phyloP scores from a whole-genome alignment of 2,329 filamentous ascomycete genomes.

The Aspergillus brunneoviolaceus region DNA sequence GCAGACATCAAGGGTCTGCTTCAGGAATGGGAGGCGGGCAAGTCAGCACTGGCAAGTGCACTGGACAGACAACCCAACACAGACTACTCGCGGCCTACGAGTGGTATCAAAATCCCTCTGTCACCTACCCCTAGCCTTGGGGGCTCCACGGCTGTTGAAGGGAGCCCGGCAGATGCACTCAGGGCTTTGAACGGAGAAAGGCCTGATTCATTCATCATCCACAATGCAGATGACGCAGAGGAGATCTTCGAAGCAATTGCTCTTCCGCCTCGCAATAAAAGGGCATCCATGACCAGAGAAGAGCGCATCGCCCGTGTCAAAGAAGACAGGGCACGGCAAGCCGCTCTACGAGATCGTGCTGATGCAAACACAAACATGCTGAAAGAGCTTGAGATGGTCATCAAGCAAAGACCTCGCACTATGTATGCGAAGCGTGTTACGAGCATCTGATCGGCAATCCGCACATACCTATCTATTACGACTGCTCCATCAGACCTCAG shows the following conservation, averaged over 20 bases:
- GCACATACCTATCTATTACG: neutral
- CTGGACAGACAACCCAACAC: slow-evolving; percentile 74
- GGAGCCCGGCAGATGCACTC: slow-evolving; percentile 67
- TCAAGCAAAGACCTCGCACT: slow-evolving; percentile 56
- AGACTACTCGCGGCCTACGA: slow-evolving; percentile 57
- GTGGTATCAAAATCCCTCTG: slow-evolving; percentile 43
- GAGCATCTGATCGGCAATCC: slow-evolving; percentile 37
- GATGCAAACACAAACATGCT: slow-evolving; percentile 89
- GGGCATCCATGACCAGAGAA: slow-evolving; percentile 72
- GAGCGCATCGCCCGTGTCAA: slow-evolving; percentile 85
- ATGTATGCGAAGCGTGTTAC: slow-evolving; percentile 44
- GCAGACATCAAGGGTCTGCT: slow-evolving; percentile 77
- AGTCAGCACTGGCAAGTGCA: slow-evolving; percentile 74
- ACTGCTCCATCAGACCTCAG: neutral
- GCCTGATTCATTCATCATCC: slow-evolving; percentile 27
- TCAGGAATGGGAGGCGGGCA: slow-evolving; percentile 84
- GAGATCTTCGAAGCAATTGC: slow-evolving; percentile 93
- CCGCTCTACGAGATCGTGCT: slow-evolving; percentile 67
- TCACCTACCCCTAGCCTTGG: slow-evolving; percentile 49
- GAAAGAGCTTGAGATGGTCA: slow-evolving; percentile 86
- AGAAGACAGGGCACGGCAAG: slow-evolving; percentile 77
- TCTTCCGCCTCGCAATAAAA: slow-evolving; percentile 63
- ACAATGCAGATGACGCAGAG: slow-evolving; percentile 53
- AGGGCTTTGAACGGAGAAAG: slow-evolving; percentile 73
- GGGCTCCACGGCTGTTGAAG: slow-evolving; percentile 52